These are phyloP conservation scores for Pachyrhizus erosus DNA, from an alignment of 306 rosid species.

Conservation along the genomic window DNA sequence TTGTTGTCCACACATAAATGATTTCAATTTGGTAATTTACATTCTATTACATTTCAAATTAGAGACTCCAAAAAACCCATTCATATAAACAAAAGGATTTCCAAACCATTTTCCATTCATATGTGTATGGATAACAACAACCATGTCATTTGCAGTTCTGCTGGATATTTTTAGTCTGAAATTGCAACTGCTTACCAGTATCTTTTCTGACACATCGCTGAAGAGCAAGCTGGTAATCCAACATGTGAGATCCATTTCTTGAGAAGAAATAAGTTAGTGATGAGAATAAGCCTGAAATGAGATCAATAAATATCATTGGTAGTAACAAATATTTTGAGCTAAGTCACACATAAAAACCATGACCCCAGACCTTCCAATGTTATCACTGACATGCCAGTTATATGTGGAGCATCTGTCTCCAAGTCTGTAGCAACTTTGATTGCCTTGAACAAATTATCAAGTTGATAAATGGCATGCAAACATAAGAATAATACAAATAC, in stretches of 20 bases:
- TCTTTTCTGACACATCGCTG: slow-evolving; percentile 74
- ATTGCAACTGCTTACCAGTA: slow-evolving; percentile 62
- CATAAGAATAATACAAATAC: slow-evolving; percentile 18
- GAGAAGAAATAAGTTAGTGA: slow-evolving; percentile 92
- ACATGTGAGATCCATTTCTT: slow-evolving; percentile 84
- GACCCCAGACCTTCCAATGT: slow-evolving; percentile 78
- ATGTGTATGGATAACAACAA: slow-evolving; percentile 25
- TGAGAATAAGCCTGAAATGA: slow-evolving; percentile 78
- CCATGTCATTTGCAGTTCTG: slow-evolving; percentile 22
- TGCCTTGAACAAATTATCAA: slow-evolving; percentile 63
- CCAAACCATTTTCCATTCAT: slow-evolving; percentile 14
- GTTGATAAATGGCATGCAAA: slow-evolving; percentile 38
- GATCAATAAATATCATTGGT: slow-evolving; percentile 43
- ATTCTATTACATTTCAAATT: slow-evolving; percentile 27
- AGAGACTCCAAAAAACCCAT: slow-evolving; percentile 11
- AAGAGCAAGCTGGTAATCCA: slow-evolving; percentile 89
- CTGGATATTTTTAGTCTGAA: slow-evolving; percentile 20
- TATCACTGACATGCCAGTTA: slow-evolving; percentile 85
- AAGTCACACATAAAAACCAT: slow-evolving; percentile 23
- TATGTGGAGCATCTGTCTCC: slow-evolving; percentile 62
- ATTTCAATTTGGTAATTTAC: slow-evolving; percentile 29
- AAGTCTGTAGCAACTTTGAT: slow-evolving; percentile 79
- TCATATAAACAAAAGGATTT: slow-evolving; percentile 18
- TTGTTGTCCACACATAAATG: slow-evolving; percentile 6
- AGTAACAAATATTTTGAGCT: slow-evolving; percentile 27